Conservation (phyloP, 2,329 filamentous ascomycete genomes). For the Lecanoromycetidae sp. region DNA sequence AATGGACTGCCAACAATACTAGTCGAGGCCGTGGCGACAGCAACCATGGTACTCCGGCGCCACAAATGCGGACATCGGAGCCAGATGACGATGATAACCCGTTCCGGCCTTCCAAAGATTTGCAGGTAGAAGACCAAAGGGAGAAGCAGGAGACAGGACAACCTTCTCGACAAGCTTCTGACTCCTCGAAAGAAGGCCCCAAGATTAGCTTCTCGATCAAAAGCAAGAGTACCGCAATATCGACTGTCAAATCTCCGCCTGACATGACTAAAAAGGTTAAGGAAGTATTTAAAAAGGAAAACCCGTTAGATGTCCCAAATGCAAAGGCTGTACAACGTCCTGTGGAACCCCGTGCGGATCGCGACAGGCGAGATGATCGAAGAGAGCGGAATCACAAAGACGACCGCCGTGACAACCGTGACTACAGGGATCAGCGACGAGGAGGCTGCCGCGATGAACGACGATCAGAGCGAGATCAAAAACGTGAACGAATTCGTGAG, state of each 20-base stretch:
- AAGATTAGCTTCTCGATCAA: conserved; percentile 96
- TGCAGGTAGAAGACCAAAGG: conserved; percentile 51
- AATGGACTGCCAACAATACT: conserved; percentile 55
- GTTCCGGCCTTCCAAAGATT: conserved; percentile 52
- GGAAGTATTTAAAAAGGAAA: conserved; percentile 24
- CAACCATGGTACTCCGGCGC: conserved; percentile 4
- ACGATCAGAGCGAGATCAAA: conserved; percentile 32
- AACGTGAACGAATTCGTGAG: conserved; percentile 23
- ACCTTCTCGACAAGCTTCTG: conserved; percentile 43
- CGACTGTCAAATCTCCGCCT: conserved; percentile 39
- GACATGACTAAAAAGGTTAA: conserved; percentile 39
- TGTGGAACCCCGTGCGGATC: not conserved
- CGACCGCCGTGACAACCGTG: conserved; percentile 30
- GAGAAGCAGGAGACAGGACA: conserved; percentile 44
- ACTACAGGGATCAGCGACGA: conserved; percentile 20
- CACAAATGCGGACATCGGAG: not conserved
- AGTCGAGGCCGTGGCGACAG: conserved; percentile 30
- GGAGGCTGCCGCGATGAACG: conserved; percentile 27
- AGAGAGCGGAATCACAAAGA: conserved; percentile 22
- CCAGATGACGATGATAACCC: conserved; percentile 46
- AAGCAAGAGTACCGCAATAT: conserved; percentile 51
- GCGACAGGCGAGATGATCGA: conserved; percentile 6
- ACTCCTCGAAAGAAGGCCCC: conserved; percentile 41
- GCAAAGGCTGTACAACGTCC: not conserved
- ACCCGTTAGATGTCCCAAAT: conserved; percentile 1